Base-by-base conservation (phyloP, 2,329 filamentous ascomycete species). In the Teratosphaeria zuluensis region DNA sequence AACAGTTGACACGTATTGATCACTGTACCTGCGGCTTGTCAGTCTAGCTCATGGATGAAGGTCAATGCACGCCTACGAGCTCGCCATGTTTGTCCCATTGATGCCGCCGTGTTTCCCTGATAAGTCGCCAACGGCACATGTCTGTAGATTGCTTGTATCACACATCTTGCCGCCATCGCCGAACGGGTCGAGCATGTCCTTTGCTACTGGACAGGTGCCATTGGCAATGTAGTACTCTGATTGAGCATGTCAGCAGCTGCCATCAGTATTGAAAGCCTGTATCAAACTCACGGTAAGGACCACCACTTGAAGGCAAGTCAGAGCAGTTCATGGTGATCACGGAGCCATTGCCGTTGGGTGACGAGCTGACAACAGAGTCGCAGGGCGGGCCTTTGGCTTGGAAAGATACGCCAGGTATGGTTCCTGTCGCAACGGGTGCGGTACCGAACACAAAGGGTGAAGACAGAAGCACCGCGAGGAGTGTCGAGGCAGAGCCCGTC, bases 1-100 rank as follows among this genome's bases (percentile, higher is more conserved):
- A 19, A 53, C n/a, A 1, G 52, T 53, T 32, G 81, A 77, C 42
- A 79, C 61, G 71, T 78, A 84, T 42, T 70, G 67, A 62, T 84
- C 81, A 46, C 70, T 65, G 63, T 81, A 79, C 62, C 76, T 79
- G 31, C 21, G n/a, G 1, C 4, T 16, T 30, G 28, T 53, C 38
- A 57, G 38, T 31, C 53, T 33, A 56, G 28, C 14, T 28, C 12
- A 9, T 16, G 4, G 2, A 55, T 42, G 48, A 58, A 51, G 31
- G 14, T 21, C 28, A 8, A 8, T 30, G 28, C 6, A 30, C 30
- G 62, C 61, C 61, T 62, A 73, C 71, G 55, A 69, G 16, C 66
- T 64, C 4, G 69, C 65, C 61, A 66, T 73, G 35, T 61, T 59
- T 6, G 66, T 65, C 0, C 63, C 65, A 24, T 66, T 69, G 55